These are phyloP conservation scores for Nitzschia palea DNA, from an alignment of 108 stramenopile genomes.

Conservation along the genomic window DNA sequence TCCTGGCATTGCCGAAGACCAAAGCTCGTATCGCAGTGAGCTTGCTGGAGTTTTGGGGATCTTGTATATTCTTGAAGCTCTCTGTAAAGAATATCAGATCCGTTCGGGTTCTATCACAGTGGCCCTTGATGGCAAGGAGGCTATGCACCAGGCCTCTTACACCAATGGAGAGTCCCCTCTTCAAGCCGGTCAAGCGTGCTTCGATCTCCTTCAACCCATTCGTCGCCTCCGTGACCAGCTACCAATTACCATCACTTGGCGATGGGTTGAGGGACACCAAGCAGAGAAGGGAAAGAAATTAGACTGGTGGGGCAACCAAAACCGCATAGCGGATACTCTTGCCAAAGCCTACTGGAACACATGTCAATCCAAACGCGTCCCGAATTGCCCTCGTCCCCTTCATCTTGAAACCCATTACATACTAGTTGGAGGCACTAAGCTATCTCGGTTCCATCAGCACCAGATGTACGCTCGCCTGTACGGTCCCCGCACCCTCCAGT, in stretches of 20 bases:
- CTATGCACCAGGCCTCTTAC: background rate
- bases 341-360: background rate
- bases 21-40: background rate
- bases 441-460: background rate
- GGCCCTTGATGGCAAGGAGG: background rate
- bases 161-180: too few relatives aligned
- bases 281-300: background rate
- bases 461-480: background rate
- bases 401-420: background rate
- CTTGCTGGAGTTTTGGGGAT: background rate
- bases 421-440: background rate
- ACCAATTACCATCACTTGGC: background rate
- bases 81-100: background rate
- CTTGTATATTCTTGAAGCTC: background rate
- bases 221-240: background rate
- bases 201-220: background rate
- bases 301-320: slow-evolving; percentile 1
- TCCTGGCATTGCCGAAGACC: background rate
- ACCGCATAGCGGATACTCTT: background rate
- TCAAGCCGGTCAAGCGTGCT: background rate
- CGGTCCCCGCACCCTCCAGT: background rate
- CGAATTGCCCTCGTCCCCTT: background rate
- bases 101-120: background rate
- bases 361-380: background rate
- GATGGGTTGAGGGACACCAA: slow-evolving; percentile 11